phyloP scores from a whole-genome alignment of 129 eudicot species.

The Pseudognaphalium luteoalbum region DNA sequence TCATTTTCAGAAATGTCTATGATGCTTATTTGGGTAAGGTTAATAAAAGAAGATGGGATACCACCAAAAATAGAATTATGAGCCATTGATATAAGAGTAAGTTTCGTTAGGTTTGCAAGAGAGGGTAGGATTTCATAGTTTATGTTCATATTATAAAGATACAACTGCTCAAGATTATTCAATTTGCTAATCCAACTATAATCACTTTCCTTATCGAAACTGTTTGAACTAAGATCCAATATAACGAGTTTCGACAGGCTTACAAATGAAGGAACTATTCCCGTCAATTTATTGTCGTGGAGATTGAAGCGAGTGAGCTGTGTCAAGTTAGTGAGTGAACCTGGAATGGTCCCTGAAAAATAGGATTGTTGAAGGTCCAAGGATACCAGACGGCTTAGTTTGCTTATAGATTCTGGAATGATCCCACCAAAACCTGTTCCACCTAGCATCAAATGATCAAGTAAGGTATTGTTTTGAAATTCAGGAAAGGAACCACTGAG shows the following conservation, averaged over 20 bases:
- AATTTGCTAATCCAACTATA: constrained; percentile 10
- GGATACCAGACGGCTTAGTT: neutral
- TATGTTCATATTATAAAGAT: neutral
- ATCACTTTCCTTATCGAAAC: neutral
- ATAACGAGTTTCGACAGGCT: neutral
- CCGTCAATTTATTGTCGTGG: neutral
- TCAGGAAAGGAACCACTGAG: constrained; percentile 34
- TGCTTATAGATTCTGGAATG: constrained; percentile 33
- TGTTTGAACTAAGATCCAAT: neutral
- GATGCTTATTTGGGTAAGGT: constrained; percentile 17
- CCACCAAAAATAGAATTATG: neutral
- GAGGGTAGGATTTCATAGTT: constrained; percentile 13
- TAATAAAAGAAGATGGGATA: constrained; percentile 19
- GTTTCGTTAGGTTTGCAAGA: constrained; percentile 37
- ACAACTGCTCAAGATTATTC: neutral
- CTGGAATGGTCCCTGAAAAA: constrained; percentile 22
- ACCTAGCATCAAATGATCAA: neutral
- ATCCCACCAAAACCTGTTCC: constrained; percentile 31
- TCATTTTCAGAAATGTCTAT: neutral
- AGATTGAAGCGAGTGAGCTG: neutral
- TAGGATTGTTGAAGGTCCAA: neutral
- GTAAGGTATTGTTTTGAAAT: constrained; percentile 25
- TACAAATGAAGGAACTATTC: constrained; percentile 15
- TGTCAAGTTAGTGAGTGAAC: constrained; percentile 25
- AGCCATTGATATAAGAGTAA: neutral